phyloP scores from a whole-genome alignment of 345 rosid species.

The Conringia planisiliqua region DNA sequence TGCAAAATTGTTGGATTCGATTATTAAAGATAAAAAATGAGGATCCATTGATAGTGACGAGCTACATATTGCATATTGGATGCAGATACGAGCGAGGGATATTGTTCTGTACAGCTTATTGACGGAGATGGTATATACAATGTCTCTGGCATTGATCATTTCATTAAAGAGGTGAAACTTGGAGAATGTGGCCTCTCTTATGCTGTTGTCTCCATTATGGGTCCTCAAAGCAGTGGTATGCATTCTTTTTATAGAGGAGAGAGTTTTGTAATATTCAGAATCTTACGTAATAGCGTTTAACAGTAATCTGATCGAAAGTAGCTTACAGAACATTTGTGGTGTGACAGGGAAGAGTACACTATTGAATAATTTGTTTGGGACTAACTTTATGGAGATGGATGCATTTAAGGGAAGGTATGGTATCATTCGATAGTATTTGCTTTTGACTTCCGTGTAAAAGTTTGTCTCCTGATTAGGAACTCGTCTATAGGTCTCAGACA shows the following conservation, averaged over 20 bases:
- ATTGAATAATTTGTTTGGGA: conserved; percentile 70
- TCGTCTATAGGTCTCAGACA: conserved; percentile 72
- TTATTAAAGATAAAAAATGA: background rate
- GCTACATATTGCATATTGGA: background rate
- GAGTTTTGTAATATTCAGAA: background rate
- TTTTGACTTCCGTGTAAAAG: background rate
- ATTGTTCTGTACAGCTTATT: conserved; percentile 77
- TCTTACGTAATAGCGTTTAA: background rate
- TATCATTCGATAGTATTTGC: conserved; percentile 6
- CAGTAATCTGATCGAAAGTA: background rate
- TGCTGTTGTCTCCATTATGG: conserved; percentile 94
- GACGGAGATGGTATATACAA: conserved; percentile 82
- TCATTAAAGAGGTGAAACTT: conserved; percentile 64
- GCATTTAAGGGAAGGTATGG: conserved; percentile 89
- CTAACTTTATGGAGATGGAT: conserved; percentile 96
- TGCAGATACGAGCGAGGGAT: conserved; percentile 42
- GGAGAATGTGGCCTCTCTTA: conserved; percentile 84
- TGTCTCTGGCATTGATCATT: conserved; percentile 51
- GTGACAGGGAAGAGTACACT: conserved; percentile 90
- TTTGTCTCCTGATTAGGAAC: background rate
- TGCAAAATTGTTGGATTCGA: background rate
- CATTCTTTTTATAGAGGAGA: background rate
- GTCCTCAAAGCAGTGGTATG: conserved; percentile 96
- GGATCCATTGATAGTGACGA: background rate
- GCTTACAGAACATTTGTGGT: conserved; percentile 25